Evolutionary conservation across 345 rosid species (phyloP), one percentile per base, ranked within the genome.

Genomic region (Pseudoturritis turrita): DNA sequence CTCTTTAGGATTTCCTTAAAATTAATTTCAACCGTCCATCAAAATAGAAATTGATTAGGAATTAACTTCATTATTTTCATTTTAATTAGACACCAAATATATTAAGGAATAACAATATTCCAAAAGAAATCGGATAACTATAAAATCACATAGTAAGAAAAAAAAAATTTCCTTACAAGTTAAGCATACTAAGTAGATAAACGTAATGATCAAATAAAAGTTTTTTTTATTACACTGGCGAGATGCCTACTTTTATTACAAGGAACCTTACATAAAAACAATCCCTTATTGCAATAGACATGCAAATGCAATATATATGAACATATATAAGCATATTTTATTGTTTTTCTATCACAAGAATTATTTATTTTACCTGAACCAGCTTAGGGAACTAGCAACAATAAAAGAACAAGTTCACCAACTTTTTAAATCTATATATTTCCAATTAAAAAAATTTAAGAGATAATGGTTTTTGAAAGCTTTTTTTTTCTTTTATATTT

Each of bases 231-330:
- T 51, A 74, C 62, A 60, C 9, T 55, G 26, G 10, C 7, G 21
- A 66, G 40, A 51, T 10, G 44, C 36, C 28, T 31, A 18, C 15
- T 51, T 74, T 67, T 75, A 75, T 75, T 68, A 75, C 78, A 75
- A 68, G 37, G 57, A 75, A 75, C 62, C 69, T 44, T 60, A 68
- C 70, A 67, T 7, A 17, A 51, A 50, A 61, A 23, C 31, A 75
- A 41, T 15, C 78, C 73, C 29, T 65, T 66, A 49, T 68, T 39
- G 59, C 78, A 74, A 67, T 18, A 15, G 54, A 50, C 28, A 74
- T 58, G 67, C 66, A 17, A 73, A 74, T 58, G 67, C 66, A 17
- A 73, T 49, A 73, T 41, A 50, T 62, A 62, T 71, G 68, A 71
- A 71, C 68, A 63, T 10, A 56, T 56, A 47, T 68, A 60, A 61